Conservation (phyloP, 2,329 filamentous ascomycete species). For the Trichoderma harzianum region DNA sequence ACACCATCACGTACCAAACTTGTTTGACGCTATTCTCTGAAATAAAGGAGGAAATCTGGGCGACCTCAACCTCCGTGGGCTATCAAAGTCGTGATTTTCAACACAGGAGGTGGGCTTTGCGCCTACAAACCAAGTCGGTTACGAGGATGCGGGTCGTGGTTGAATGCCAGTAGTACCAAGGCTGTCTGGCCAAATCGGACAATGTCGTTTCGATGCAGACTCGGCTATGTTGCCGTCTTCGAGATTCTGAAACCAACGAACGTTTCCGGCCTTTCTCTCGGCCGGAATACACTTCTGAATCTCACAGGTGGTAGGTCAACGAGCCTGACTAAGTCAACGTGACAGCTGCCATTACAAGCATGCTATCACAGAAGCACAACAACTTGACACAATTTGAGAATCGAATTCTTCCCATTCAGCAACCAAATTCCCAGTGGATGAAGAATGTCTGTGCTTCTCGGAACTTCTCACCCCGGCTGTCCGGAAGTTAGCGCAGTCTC, state of each 20-base stretch:
- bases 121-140: neutral
- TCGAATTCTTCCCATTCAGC: neutral
- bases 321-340: neutral
- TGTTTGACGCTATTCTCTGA: neutral
- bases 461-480: neutral
- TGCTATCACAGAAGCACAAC: neutral
- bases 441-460: neutral
- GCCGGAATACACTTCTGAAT: slow-evolving; percentile 11
- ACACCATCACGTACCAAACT: neutral
- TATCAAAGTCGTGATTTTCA: neutral
- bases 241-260: slow-evolving; percentile 6
- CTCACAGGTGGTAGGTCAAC: neutral
- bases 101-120: neutral
- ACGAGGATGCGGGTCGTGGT: neutral
- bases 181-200: neutral
- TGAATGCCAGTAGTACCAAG: neutral
- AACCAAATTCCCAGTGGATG: neutral
- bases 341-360: neutral
- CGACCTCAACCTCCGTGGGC: neutral
- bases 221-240: neutral
- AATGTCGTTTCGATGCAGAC: neutral
- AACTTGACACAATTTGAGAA: neutral
- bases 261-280: slow-evolving; percentile 16
- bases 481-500: neutral
- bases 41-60: neutral